These are phyloP conservation scores for Colletotrichum coccodes DNA, from an alignment of 2,329 filamentous ascomycete species.

Conservation along the genomic window DNA sequence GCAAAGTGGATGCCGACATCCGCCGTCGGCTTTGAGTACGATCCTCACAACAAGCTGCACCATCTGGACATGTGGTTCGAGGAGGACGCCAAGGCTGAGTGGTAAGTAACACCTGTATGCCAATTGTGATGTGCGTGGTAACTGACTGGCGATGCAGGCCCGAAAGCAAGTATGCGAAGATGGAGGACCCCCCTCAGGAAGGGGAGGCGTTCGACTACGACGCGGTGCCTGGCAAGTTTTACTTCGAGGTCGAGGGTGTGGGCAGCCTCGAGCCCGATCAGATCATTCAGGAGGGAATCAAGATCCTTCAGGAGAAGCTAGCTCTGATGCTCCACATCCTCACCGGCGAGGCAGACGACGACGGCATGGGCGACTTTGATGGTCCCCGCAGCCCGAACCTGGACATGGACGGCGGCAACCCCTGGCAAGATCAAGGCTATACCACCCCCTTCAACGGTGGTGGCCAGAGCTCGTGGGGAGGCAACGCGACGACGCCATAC, in stretches of 20 bases:
- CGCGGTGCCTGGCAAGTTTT: conserved; percentile 85
- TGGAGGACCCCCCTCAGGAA: conserved; percentile 82
- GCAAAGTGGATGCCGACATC: conserved; percentile 96
- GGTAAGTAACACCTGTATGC: conserved; percentile 66
- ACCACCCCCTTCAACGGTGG: conserved; percentile 73
- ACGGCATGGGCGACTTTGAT: conserved; percentile 69
- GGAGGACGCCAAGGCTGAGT: conserved; percentile 82
- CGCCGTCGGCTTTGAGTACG: conserved; percentile 96
- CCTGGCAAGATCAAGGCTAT: conserved; percentile 73
- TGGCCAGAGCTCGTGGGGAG: conserved; percentile 73
- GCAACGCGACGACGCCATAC: conserved; percentile 59
- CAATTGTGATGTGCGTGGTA: not conserved
- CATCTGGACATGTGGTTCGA: conserved; percentile 98
- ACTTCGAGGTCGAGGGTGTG: conserved; percentile 91
- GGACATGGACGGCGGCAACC: conserved; percentile 67
- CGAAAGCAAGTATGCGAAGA: conserved; percentile 80
- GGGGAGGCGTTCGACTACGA: conserved; percentile 93
- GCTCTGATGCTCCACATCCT: conserved; percentile 79
- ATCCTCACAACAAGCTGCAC: conserved; percentile 94
- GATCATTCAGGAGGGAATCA: conserved; percentile 89
- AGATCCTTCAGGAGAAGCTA: conserved; percentile 89
- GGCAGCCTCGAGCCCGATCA: conserved; percentile 90
- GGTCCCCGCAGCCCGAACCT: conserved; percentile 74
- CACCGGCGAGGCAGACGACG: conserved; percentile 62
- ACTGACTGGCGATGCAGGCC: conserved; percentile 67